Base-by-base conservation (phyloP, 495 filamentous ascomycete species). In the Endocarpon pusillum region DNA sequence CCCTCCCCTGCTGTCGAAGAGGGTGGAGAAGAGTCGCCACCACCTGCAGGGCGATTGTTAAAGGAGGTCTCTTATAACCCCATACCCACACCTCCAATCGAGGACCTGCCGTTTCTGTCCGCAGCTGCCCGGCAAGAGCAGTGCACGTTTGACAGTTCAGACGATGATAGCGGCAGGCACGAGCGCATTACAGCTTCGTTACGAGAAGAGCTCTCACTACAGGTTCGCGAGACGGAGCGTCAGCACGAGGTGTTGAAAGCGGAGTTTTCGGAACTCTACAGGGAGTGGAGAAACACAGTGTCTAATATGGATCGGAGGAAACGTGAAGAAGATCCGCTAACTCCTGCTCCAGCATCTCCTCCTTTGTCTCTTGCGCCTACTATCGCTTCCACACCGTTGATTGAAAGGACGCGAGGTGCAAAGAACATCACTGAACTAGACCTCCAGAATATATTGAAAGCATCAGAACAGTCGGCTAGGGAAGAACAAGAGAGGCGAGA, bases 381-480 rank as follows among this genome's bases (percentile, higher is more conserved):
- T 3, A 33, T 44, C 26, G 38, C 45, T 38, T 36, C 56, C 0
- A 47, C 53, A 9, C 48, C 58, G 12, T 53, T 57, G 3, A 54
- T 64, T 3, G 61, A 55, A 3, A 52, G 59, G 1, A 52, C 59
- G 12, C 65, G 76, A 10, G 62, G 72, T 30, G 69, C 71, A 33
- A 70, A 73, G 40, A 66, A 73, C 11, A 70, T 68, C 32, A 79
- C 72, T 33, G 81, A 91, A 42, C 65, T 78, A 18, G 83, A 92
- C 41, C 60, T 91, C 30, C 70, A 87, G 42, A 69, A 69, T 32
- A 79, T 77, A 3, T 51, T 94, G 3, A 70, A 78, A 37, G 74
- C 81, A 39, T 91, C 83, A 2, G 69, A 77, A 34, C 73, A 73
- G 25, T 79, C 75, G 24, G 78, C 71, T n/a, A 73, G 73, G 42